Percentiles rank a stretch among this genome's conserved stretches.
Evolutionary conservation across 352 stramenopile genomes (phyloP).

Genomic region (Globisporangium yorkense): DNA sequence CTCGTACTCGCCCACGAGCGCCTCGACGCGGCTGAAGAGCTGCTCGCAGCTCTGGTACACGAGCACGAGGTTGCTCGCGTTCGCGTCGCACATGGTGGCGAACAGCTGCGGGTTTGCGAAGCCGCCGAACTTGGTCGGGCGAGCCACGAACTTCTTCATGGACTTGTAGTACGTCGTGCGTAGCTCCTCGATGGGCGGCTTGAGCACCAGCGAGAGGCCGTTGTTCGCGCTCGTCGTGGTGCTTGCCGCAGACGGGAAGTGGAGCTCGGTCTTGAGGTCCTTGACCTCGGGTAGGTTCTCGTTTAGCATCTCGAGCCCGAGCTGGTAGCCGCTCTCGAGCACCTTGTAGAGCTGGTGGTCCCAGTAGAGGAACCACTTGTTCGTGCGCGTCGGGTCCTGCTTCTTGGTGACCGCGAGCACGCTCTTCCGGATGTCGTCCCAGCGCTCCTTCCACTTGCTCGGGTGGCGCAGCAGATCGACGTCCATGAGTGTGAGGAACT

Average conservation of each 20-base stretch:
- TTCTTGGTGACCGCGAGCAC: constrained; percentile 67
- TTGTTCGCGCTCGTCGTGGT: not conserved
- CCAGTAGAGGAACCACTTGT: constrained; percentile 92
- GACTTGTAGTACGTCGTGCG: constrained; percentile 92
- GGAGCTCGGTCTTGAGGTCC: constrained; percentile 71
- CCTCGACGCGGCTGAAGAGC: constrained; percentile 85
- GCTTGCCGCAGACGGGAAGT: constrained; percentile 34
- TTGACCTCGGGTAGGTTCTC: constrained; percentile 91
- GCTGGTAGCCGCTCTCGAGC: constrained; percentile 90
- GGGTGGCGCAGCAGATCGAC: constrained; percentile 86
- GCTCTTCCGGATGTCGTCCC: constrained; percentile 75
- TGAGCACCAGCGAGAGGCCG: constrained; percentile 64
- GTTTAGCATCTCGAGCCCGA: constrained; percentile 93
- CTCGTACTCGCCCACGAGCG: constrained; percentile 74
- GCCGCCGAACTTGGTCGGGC: constrained; percentile 84
- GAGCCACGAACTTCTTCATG: constrained; percentile 93
- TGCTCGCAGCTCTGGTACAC: constrained; percentile 90
- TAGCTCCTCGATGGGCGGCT: constrained; percentile 90
- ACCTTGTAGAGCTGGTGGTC: constrained; percentile 95
- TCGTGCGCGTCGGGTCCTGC: constrained; percentile 76
- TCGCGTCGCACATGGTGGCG: constrained; percentile 84
- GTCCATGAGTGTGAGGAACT: constrained; percentile 83
- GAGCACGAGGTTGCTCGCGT: constrained; percentile 76
- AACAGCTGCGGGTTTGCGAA: constrained; percentile 88
- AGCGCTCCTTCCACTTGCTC: constrained; percentile 84